These are phyloP conservation scores for Naganishia liquefaciens DNA, from an alignment of 1,284 basidiomycete genomes.

Conservation along the genomic window DNA sequence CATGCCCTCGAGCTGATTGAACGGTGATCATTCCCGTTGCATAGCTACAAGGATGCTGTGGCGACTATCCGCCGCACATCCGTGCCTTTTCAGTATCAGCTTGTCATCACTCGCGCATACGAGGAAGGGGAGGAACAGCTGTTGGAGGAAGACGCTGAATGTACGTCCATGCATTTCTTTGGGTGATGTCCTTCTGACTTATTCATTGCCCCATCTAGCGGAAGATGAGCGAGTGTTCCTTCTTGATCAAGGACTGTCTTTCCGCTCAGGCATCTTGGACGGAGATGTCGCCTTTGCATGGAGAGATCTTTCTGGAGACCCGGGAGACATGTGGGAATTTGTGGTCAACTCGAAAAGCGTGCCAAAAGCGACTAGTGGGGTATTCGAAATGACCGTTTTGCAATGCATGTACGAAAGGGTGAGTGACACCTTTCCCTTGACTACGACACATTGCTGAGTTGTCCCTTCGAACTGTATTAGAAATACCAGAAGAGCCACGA, in stretches of 20 bases:
- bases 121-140: conserved; percentile 94
- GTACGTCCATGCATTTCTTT: conserved; percentile 58
- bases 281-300: conserved; percentile 82
- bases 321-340: conserved; percentile 55
- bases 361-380: conserved; percentile 77
- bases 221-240: conserved; percentile 91
- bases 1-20: neutral
- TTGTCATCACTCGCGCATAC: conserved; percentile 93
- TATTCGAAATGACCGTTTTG: conserved; percentile 90
- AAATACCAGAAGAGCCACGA: conserved; percentile 77
- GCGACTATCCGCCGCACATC: conserved; percentile 83
- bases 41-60: conserved; percentile 91
- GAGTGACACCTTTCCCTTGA: conserved; percentile 27
- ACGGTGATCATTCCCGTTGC: conserved; percentile 9
- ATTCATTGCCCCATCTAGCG: conserved; percentile 56
- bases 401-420: conserved; percentile 83
- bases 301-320: conserved; percentile 70
- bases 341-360: conserved; percentile 57
- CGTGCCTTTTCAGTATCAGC: conserved; percentile 85
- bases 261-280: conserved; percentile 73
- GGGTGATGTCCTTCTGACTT: neutral
- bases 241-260: conserved; percentile 83
- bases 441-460: neutral
- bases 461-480: conserved; percentile 50
- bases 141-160: conserved; percentile 92